Conservation (phyloP, 2,329 filamentous ascomycete genomes). For the Pseudocercospora eumusae region DNA sequence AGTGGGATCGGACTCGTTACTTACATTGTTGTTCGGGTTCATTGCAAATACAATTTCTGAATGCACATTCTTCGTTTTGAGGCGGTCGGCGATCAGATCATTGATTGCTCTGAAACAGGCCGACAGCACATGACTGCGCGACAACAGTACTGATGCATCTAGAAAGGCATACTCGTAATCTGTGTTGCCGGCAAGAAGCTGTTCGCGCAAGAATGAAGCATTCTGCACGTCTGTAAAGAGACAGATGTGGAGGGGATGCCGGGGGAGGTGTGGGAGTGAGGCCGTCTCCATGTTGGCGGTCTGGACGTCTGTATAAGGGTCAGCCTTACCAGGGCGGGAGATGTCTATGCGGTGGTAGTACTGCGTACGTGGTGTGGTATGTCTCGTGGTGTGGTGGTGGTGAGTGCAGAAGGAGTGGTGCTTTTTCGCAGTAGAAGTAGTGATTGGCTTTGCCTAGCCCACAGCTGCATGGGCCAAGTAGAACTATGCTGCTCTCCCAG, state of each 20-base stretch:
- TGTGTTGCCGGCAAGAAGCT: conserved; percentile 79
- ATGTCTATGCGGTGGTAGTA: background rate
- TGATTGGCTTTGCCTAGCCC: conserved; percentile 1
- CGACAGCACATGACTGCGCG: conserved; percentile 70
- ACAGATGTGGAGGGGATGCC: conserved; percentile 68
- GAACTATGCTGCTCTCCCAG: background rate
- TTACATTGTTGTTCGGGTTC: conserved; percentile 78
- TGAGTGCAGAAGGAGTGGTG: background rate
- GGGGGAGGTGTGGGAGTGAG: conserved; percentile 72
- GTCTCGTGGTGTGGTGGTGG: background rate
- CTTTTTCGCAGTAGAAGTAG: background rate
- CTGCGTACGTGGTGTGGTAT: background rate
- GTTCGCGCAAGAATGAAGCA: conserved; percentile 72
- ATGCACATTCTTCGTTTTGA: conserved; percentile 83
- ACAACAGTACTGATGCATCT: conserved; percentile 76
- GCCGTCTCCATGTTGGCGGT: conserved; percentile 61
- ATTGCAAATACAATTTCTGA: conserved; percentile 83
- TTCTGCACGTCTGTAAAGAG: conserved; percentile 79
- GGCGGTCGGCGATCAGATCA: conserved; percentile 59
- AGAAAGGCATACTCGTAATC: conserved; percentile 93
- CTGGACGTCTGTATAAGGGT: background rate
- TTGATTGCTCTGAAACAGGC: conserved; percentile 77
- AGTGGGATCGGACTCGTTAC: conserved; percentile 26
- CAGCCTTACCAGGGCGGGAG: conserved; percentile 3
- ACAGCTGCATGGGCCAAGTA: background rate